Evolutionary conservation across 148 eudicot species (phyloP).

Genomic region (Limonium bicolor): DNA sequence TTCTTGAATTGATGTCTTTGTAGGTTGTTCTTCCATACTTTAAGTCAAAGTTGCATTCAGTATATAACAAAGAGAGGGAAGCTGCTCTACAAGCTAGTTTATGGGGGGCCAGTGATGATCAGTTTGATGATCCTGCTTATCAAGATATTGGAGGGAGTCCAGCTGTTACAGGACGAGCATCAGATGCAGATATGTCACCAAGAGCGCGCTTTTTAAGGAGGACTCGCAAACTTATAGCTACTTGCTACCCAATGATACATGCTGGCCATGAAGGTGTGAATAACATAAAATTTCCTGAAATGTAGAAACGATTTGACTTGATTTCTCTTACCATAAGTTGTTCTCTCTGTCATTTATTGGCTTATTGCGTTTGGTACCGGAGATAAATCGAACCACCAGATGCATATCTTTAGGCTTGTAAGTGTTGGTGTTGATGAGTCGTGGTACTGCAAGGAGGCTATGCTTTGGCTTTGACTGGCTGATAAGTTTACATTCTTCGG

Average conservation of each 20-base stretch:
- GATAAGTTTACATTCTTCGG: too few relatives aligned
- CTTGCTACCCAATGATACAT: constrained; percentile 89
- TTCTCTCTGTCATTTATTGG: too few relatives aligned
- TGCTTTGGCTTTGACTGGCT: too few relatives aligned
- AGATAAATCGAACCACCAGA: too few relatives aligned
- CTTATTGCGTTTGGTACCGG: too few relatives aligned
- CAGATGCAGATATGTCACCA: constrained; percentile 34
- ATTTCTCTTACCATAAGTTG: too few relatives aligned
- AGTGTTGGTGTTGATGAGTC: too few relatives aligned
- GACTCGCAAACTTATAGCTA: constrained; percentile 48
- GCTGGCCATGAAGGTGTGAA: constrained; percentile 91
- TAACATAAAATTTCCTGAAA: too few relatives aligned
- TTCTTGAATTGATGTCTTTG: constrained; percentile 7
- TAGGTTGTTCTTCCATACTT: constrained; percentile 91
- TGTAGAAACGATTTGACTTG: too few relatives aligned
- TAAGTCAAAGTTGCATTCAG: constrained; percentile 79
- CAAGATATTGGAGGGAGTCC: constrained; percentile 34
- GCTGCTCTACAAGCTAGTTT: constrained; percentile 82
- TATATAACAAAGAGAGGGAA: constrained; percentile 87
- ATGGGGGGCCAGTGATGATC: constrained; percentile 75
- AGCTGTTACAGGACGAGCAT: constrained; percentile 29
- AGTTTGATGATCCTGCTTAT: constrained; percentile 37
- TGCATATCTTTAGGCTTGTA: too few relatives aligned
- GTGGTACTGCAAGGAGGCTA: too few relatives aligned
- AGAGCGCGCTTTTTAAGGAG: constrained; percentile 35